phyloP scores from a whole-genome alignment of 2,329 filamentous ascomycete genomes.

The Aspergillus sp. region DNA sequence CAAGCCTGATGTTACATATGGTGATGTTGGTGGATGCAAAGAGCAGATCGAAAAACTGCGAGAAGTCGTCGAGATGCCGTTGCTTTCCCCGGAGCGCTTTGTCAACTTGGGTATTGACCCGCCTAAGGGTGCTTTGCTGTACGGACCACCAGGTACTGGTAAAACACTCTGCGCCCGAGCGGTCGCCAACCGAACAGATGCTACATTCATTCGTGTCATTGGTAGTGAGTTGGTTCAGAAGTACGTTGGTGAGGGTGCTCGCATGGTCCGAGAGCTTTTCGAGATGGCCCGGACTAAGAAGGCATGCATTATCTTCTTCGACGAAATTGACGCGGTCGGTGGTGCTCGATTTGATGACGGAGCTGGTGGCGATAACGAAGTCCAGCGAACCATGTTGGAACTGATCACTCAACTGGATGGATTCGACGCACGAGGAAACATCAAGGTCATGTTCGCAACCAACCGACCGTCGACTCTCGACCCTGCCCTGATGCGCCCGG shows the following conservation, averaged over 20 bases:
- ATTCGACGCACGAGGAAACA: constrained; percentile 94
- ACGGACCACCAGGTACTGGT: constrained; percentile 95
- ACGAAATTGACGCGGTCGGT: constrained; percentile 95
- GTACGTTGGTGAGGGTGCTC: constrained; percentile 95
- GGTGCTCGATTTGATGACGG: constrained; percentile 96
- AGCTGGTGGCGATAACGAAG: constrained; percentile 94
- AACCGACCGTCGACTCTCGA: constrained; percentile 94
- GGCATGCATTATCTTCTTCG: constrained; percentile 99
- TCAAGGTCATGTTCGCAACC: constrained; percentile 99
- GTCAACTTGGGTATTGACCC: constrained; percentile 98
- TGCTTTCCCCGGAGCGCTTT: constrained; percentile 93
- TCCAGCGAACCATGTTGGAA: constrained; percentile 96
- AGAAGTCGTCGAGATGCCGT: constrained; percentile 97
- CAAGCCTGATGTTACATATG: constrained; percentile 98
- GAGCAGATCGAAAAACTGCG: constrained; percentile 99
- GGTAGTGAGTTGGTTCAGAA: constrained; percentile 97
- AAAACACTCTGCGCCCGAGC: constrained; percentile 97
- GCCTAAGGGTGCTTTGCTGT: constrained; percentile 92
- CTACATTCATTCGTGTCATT: constrained; percentile 97
- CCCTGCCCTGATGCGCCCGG: constrained; percentile 93
- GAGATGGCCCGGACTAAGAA: constrained; percentile 99
- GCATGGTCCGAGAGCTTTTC: constrained; percentile 98
- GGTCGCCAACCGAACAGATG: constrained; percentile 95
- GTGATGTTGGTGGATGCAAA: constrained; percentile 97
- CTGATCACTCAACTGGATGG: constrained; percentile 95